Evolutionary conservation across 2,329 filamentous ascomycete species (phyloP), one percentile per base, ranked within the genome.

Genomic region (Aaosphaeria pasadenensis): DNA sequence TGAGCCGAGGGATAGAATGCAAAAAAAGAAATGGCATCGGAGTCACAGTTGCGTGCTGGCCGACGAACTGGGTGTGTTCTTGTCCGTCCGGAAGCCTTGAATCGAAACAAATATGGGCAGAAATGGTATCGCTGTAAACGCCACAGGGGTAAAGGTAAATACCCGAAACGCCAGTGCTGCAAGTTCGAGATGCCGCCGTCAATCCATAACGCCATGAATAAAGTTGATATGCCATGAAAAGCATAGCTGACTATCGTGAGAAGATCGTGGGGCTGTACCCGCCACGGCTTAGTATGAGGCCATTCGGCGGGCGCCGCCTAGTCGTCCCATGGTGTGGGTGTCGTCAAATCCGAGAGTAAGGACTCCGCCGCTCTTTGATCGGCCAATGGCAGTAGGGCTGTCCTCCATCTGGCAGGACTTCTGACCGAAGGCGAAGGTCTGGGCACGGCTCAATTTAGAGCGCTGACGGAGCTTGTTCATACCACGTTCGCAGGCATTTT

Each of bases 361-460:
- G 40, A 67, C 52, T 45, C 58, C 57, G 49, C 62, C 56, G 53
- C 62, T 67, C 50, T 57, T 61, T 45, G 68, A 64, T 38, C 69
- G 59, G 49, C 63, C 58, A 41, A 62, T 54, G 48, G 66, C 64
- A 29, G 82, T 85, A 11, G 83, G 83, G 56, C 82, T 85, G 57
- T 85, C 82, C 57, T 85, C 81, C 74, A 84, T 81, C 60, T 66
- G 77, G 71, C 58, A 79, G 70, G 52, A 63, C 45, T 86, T 82
- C 67, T 94, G 83, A 41, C 92, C 94, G 72, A 96, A 97, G 30
- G 94, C 92, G 76, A 94, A 99, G 1, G 94, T 99, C 71, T 94
- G 88, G 31, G 94, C 91, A 55, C 94, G 84, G 68, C 84, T 83
- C 48, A 99, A 79, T 64, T 92, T 94, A 58, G 88, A 87, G 61